Conservation (phyloP, 495 filamentous ascomycete species). For the Hypoxylon fragiforme region DNA sequence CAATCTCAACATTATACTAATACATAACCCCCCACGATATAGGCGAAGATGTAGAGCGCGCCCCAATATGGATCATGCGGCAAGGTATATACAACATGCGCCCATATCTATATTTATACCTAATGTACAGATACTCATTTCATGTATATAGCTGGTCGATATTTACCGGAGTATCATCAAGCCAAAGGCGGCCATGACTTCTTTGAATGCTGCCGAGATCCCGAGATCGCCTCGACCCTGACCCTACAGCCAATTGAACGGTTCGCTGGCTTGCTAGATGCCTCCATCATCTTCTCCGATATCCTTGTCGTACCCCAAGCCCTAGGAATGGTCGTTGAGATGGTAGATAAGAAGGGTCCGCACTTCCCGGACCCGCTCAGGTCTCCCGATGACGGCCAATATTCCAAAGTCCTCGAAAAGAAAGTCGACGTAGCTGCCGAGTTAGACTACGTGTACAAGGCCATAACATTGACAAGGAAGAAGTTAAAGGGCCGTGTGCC, state of each 20-base stretch:
- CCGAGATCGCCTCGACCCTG: slow-evolving; percentile 87
- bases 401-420: slow-evolving; percentile 71
- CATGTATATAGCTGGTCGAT: slow-evolving; percentile 74
- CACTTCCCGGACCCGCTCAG: slow-evolving; percentile 85
- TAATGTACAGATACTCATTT: slow-evolving; percentile 4
- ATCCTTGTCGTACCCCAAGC: slow-evolving; percentile 98
- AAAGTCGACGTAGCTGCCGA: slow-evolving; percentile 81
- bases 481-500: slow-evolving; percentile 89
- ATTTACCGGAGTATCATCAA: slow-evolving; percentile 96
- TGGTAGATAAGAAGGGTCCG: slow-evolving; percentile 94
- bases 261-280: slow-evolving; percentile 87
- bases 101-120: neutral
- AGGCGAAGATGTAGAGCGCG: slow-evolving; percentile 88
- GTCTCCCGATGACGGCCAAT: slow-evolving; percentile 78
- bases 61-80: slow-evolving; percentile 98
- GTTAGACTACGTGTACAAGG: slow-evolving; percentile 91
- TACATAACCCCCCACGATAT: slow-evolving; percentile 22
- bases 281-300: slow-evolving; percentile 98
- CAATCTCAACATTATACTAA: slow-evolving; percentile 35
- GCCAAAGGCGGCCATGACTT: slow-evolving; percentile 89
- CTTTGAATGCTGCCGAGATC: slow-evolving; percentile 93
- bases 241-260: slow-evolving; percentile 94
- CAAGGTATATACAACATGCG: slow-evolving; percentile 64
- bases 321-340: slow-evolving; percentile 95
- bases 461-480: slow-evolving; percentile 85